Conservation (phyloP, 345 rosid species). For the Syzygium aqueum region DNA sequence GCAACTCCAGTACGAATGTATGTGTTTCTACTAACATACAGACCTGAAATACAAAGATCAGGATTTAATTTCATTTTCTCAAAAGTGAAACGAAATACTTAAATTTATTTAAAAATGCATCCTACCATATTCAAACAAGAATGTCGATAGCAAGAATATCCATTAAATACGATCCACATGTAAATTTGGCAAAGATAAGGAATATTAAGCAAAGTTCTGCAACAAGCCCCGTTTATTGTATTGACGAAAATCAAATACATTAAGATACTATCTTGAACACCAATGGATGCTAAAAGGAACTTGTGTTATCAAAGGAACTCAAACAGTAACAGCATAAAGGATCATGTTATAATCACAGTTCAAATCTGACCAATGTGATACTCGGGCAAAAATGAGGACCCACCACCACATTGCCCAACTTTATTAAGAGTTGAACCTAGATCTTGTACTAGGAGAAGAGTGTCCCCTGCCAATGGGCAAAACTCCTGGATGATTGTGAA, state of each 20-base stretch:
- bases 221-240: background rate
- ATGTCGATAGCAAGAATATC: background rate
- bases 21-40: constrained; percentile 92
- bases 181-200: background rate
- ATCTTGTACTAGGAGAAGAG: background rate
- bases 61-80: background rate
- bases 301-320: background rate
- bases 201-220: background rate
- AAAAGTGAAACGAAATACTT: background rate
- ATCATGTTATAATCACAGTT: background rate
- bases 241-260: background rate
- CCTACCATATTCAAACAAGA: background rate
- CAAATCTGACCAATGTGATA: background rate
- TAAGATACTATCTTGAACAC: background rate
- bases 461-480: background rate
- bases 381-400: background rate
- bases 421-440: background rate
- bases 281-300: background rate
- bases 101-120: background rate
- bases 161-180: background rate
- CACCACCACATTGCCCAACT: background rate
- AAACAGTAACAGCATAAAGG: background rate
- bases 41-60: constrained; percentile 29
- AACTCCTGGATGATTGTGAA: background rate
- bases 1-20: constrained; percentile 83